These are phyloP conservation scores for Skeletonema tropicum DNA, from an alignment of 108 stramenopile species.

Conservation along the genomic window DNA sequence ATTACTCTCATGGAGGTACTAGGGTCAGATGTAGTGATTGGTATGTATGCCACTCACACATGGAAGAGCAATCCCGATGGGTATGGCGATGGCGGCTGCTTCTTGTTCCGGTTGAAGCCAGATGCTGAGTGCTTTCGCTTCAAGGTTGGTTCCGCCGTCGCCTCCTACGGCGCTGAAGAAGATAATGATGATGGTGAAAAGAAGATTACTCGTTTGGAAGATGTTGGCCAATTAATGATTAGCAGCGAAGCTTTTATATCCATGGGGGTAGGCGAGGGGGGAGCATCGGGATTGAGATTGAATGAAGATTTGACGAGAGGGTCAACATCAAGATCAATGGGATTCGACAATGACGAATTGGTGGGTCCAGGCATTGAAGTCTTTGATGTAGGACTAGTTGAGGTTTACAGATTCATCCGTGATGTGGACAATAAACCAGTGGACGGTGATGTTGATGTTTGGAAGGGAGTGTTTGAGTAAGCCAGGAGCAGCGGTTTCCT, in stretches of 20 bases:
- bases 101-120: conserved; percentile 42
- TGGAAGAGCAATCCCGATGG: conserved; percentile 45
- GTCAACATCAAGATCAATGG: conserved; percentile 41
- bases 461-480: conserved; percentile 43
- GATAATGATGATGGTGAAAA: conserved; percentile 1
- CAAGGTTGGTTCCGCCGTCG: conserved; percentile 12
- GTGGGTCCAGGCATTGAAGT: conserved; percentile 42
- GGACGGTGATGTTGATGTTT: conserved; percentile 43
- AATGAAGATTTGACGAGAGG: conserved; percentile 53
- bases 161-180: neutral
- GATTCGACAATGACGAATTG: conserved; percentile 45
- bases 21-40: conserved; percentile 38
- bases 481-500: neutral
- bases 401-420: conserved; percentile 49
- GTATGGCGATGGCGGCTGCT: conserved; percentile 54
- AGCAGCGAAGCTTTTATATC: conserved; percentile 46
- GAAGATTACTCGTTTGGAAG: conserved; percentile 18
- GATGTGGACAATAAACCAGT: conserved; percentile 52
- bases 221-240: conserved; percentile 49
- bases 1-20: conserved; percentile 53
- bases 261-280: conserved; percentile 53
- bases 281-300: conserved; percentile 42
- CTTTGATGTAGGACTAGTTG: conserved; percentile 51
- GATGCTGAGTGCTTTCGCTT: conserved; percentile 50
- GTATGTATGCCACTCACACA: conserved; percentile 51